These are phyloP conservation scores for Xylariaceae sp. DNA, from an alignment of 2,329 filamentous ascomycete species.

Conservation along the genomic window DNA sequence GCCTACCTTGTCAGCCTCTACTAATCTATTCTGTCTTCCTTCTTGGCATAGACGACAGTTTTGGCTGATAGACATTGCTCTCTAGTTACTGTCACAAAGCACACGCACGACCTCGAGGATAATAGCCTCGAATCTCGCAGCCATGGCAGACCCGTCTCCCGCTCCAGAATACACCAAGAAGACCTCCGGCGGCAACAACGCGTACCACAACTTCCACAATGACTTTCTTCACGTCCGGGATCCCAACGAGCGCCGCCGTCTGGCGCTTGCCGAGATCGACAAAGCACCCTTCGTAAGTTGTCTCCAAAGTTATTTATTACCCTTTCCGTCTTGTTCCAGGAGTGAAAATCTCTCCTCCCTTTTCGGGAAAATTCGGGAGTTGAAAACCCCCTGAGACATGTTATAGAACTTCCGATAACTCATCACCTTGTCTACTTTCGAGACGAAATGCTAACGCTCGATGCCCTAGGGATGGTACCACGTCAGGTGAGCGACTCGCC, in stretches of 20 bases:
- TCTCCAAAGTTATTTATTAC: no score
- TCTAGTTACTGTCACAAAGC: background rate
- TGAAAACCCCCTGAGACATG: no score
- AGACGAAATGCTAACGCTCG: no score
- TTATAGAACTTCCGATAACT: no score
- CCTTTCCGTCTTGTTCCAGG: no score
- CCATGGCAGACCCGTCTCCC: slow-evolving; percentile 28
- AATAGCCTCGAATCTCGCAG: slow-evolving; percentile 2
- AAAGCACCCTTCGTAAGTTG: slow-evolving; percentile 79
- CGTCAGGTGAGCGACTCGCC: slow-evolving; percentile 47
- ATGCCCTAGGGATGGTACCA: slow-evolving; percentile 92
- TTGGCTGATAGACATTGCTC: background rate
- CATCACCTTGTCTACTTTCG: no score
- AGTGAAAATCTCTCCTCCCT: no score
- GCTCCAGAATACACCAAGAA: slow-evolving; percentile 36
- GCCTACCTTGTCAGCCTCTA: background rate
- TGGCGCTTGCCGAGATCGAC: slow-evolving; percentile 81
- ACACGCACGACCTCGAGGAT: slow-evolving; percentile 3
- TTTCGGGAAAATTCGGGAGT: no score
- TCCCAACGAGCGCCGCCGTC: slow-evolving; percentile 75
- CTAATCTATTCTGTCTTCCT: background rate
- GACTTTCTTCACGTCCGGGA: slow-evolving; percentile 68
- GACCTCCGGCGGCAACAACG: slow-evolving; percentile 67
- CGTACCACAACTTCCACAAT: slow-evolving; percentile 79
- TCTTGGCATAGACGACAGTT: background rate